These are phyloP conservation scores for Hortiboletus flavorubellus DNA, from an alignment of 768 basidiomycete species.

Conservation along the genomic window DNA sequence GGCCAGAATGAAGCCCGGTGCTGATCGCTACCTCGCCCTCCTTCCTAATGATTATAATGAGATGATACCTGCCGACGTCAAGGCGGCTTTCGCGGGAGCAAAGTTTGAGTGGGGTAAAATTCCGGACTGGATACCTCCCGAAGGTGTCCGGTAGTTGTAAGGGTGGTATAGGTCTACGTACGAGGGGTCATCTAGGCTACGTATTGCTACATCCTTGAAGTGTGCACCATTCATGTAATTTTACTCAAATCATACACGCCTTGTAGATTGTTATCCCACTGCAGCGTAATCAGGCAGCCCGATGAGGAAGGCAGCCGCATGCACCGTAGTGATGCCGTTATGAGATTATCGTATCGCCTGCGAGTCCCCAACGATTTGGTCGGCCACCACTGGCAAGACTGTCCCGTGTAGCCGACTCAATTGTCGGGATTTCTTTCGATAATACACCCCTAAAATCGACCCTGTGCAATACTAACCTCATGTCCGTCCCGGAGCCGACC, in stretches of 20 bases:
- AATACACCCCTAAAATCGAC: conserved; percentile 10
- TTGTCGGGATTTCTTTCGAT: conserved; percentile 9
- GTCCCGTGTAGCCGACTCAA: conserved; percentile 14
- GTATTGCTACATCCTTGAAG: neutral
- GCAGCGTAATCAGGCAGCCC: neutral
- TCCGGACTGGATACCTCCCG: conserved; percentile 73
- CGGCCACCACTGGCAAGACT: neutral
- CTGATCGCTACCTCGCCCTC: conserved; percentile 52
- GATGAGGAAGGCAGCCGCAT: conserved; percentile 13
- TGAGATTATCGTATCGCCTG: no score
- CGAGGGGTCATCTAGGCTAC: neutral
- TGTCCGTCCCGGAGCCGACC: conserved; percentile 19
- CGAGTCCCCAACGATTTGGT: conserved; percentile 1
- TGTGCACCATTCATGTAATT: conserved; percentile 2
- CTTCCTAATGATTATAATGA: conserved; percentile 60
- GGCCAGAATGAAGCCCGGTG: conserved; percentile 40
- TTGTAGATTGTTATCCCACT: neutral
- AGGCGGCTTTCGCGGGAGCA: conserved; percentile 51
- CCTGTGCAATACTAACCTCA: conserved; percentile 16
- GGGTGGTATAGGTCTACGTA: neutral
- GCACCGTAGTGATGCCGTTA: no score
- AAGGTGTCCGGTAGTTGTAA: conserved; percentile 46
- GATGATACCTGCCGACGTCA: conserved; percentile 46
- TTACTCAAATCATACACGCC: neutral
- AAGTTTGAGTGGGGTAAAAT: conserved; percentile 69